Conservation (phyloP, 495 filamentous ascomycete species). For the Durotheca rogersii region DNA sequence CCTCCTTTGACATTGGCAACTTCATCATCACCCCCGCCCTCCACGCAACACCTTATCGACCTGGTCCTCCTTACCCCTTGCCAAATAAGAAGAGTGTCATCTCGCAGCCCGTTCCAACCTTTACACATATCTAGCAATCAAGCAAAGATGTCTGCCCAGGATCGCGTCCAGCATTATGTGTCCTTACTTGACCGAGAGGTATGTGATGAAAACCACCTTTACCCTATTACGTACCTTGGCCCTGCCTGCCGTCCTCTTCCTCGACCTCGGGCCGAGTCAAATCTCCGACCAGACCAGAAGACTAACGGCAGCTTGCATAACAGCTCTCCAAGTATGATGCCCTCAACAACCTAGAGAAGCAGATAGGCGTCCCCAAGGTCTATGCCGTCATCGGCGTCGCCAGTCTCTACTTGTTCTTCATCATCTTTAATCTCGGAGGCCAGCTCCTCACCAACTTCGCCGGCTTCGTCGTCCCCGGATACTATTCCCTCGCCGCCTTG, state of each 20-base stretch:
- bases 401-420: slow-evolving; percentile 93
- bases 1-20: slow-evolving; percentile 30
- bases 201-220: slow-evolving; percentile 45
- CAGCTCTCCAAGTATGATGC: slow-evolving; percentile 96
- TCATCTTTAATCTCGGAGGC: slow-evolving; percentile 98
- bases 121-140: slow-evolving; percentile 5
- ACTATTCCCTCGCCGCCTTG: slow-evolving; percentile 90
- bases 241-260: slow-evolving; percentile 2
- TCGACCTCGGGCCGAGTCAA: slow-evolving; percentile 21
- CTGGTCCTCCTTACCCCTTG: slow-evolving; percentile 12
- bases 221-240: not conserved
- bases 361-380: slow-evolving; percentile 92
- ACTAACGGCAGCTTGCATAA: slow-evolving; percentile 28
- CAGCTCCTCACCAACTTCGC: slow-evolving; percentile 96
- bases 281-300: slow-evolving; percentile 25
- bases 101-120: not conserved
- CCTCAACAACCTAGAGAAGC: slow-evolving; percentile 95
- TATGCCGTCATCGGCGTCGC: slow-evolving; percentile 86
- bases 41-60: slow-evolving; percentile 26
- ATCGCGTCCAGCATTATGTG: slow-evolving; percentile 84
- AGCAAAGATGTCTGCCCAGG: slow-evolving; percentile 72
- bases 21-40: slow-evolving; percentile 30
- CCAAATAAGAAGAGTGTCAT: slow-evolving; percentile 1
- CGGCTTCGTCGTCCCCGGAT: slow-evolving; percentile 89
- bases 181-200: slow-evolving; percentile 98